Conservation (phyloP, 2,329 filamentous ascomycete species). For the Aspergillus quadricinctus region DNA sequence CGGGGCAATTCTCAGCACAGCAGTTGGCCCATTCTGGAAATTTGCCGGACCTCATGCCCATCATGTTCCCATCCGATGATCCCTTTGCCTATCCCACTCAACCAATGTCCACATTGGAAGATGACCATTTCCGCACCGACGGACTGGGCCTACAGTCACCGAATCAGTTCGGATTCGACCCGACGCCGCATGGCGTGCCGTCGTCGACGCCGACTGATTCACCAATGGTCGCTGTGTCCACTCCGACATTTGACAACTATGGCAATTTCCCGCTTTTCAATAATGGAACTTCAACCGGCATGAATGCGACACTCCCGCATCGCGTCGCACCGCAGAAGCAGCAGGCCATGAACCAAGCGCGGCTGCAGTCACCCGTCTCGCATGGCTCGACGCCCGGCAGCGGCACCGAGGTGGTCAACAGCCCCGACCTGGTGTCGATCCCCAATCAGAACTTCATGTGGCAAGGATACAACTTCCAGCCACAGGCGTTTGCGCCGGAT, state of each 20-base stretch:
- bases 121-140: slow-evolving; percentile 37
- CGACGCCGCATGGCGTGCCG: slow-evolving; percentile 12
- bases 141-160: slow-evolving; percentile 8
- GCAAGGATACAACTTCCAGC: slow-evolving; percentile 37
- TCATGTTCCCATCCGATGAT: slow-evolving; percentile 50
- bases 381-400: slow-evolving; percentile 27
- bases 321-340: slow-evolving; percentile 18
- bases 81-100: slow-evolving; percentile 49
- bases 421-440: slow-evolving; percentile 40
- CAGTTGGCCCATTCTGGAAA: slow-evolving; percentile 29
- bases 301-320: slow-evolving; percentile 25
- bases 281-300: slow-evolving; percentile 13
- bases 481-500: slow-evolving; percentile 14
- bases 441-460: slow-evolving; percentile 40
- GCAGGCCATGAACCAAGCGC: slow-evolving; percentile 22
- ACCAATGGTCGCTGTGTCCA: slow-evolving; percentile 12
- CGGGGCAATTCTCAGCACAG: slow-evolving; percentile 26
- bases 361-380: slow-evolving; percentile 31
- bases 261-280: slow-evolving; percentile 24
- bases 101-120: slow-evolving; percentile 45
- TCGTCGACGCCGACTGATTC: slow-evolving; percentile 14
- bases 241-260: slow-evolving; percentile 25
- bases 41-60: slow-evolving; percentile 46
- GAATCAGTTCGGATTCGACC: slow-evolving; percentile 21
- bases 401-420: slow-evolving; percentile 28